A percentile compares a stretch with the other conserved stretches of the same genome.
Conservation (phyloP, 1,139 yeast species). For the Meyerozyma sp. region DNA sequence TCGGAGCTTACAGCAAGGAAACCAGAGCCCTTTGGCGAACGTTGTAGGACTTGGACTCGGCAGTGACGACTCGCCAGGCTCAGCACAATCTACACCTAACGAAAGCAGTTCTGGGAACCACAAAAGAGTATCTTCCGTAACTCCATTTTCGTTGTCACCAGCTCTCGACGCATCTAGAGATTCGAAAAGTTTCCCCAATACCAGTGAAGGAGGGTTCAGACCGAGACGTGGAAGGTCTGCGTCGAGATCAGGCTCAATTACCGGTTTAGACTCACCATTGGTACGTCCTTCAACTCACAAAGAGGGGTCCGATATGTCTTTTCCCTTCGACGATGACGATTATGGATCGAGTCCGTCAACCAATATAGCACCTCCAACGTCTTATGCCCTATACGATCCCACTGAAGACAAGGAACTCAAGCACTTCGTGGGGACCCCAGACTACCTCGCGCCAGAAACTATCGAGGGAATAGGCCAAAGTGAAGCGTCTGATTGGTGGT, state of each 20-base stretch:
- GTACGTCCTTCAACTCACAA: slow-evolving; percentile 44
- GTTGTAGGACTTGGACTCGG: slow-evolving; percentile 12
- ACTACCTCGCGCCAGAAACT: slow-evolving; percentile 95
- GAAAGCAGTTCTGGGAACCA: slow-evolving; percentile 15
- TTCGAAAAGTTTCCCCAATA: neutral
- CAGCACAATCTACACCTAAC: slow-evolving; percentile 5
- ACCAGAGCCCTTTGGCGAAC: slow-evolving; percentile 16
- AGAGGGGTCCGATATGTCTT: slow-evolving; percentile 51
- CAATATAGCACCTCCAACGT: slow-evolving; percentile 20
- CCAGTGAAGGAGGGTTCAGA: slow-evolving; percentile 3
- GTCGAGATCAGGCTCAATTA: slow-evolving; percentile 21
- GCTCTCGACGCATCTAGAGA: slow-evolving; percentile 25
- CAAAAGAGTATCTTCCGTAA: slow-evolving; percentile 34
- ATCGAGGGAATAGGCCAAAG: slow-evolving; percentile 82
- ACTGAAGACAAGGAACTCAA: slow-evolving; percentile 39
- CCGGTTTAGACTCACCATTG: slow-evolving; percentile 45
- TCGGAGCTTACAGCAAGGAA: slow-evolving; percentile 19
- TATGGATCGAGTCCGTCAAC: slow-evolving; percentile 8
- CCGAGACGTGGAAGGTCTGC: slow-evolving; percentile 20
- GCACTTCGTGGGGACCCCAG: slow-evolving; percentile 94
- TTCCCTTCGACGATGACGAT: slow-evolving; percentile 50
- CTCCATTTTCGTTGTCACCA: slow-evolving; percentile 48
- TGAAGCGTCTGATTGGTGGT: slow-evolving; percentile 97
- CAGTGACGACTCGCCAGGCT: slow-evolving; percentile 3
- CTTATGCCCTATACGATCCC: slow-evolving; percentile 70